Evolutionary conservation across 2,329 filamentous ascomycete genomes (phyloP).

Genomic region (Penicillium sp.): DNA sequence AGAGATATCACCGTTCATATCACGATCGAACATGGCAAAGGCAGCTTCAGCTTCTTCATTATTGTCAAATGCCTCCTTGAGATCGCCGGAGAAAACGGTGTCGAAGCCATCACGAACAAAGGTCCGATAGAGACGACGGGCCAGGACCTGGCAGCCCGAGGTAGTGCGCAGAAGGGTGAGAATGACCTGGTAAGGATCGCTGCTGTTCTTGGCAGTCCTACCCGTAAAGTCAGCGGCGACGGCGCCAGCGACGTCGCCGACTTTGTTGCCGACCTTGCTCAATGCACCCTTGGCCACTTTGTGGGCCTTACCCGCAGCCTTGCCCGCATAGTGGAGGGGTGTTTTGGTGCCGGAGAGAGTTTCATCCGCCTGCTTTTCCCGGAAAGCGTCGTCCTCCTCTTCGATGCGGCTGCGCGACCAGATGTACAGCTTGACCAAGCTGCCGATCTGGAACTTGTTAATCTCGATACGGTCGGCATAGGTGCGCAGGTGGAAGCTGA

Average conservation of each 20-base stretch:
- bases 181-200: constrained; percentile 81
- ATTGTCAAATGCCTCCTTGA: constrained; percentile 74
- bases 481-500: constrained; percentile 85
- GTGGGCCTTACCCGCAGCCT: constrained; percentile 66
- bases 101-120: constrained; percentile 74
- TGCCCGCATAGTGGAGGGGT: constrained; percentile 68
- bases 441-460: constrained; percentile 84
- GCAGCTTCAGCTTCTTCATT: constrained; percentile 85
- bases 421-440: constrained; percentile 62
- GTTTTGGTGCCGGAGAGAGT: constrained; percentile 63
- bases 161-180: constrained; percentile 72
- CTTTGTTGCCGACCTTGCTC: constrained; percentile 76
- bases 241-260: constrained; percentile 79
- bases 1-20: constrained; percentile 93
- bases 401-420: constrained; percentile 64
- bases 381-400: constrained; percentile 74
- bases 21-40: constrained; percentile 91
- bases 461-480: constrained; percentile 88
- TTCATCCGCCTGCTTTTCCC: constrained; percentile 54
- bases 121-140: constrained; percentile 82
- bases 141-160: constrained; percentile 74
- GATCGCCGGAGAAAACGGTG: constrained; percentile 73
- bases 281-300: constrained; percentile 73
- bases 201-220: constrained; percentile 63
- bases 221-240: constrained; percentile 93